Conservation (phyloP, 73 alveolate species). For the Symbiodinium natans region DNA sequence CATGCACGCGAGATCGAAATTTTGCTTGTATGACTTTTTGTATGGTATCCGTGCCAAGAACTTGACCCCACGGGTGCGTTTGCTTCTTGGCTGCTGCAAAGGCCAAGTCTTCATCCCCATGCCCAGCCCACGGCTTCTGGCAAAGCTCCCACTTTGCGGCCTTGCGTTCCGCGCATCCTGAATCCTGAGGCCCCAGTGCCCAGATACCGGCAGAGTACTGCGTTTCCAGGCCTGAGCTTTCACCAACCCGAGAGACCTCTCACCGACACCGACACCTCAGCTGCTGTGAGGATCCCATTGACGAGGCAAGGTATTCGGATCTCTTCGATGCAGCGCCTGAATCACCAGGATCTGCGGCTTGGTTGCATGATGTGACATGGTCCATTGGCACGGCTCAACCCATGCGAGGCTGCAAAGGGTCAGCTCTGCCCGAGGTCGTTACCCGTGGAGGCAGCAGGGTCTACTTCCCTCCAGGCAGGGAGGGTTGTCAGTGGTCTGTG, state of each 20-base stretch:
- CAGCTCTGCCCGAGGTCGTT: constrained; percentile 11
- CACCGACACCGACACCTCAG: no score
- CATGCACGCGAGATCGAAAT: no score
- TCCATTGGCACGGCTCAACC: no score
- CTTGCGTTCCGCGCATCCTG: no score
- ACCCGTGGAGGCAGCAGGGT: constrained; percentile 47
- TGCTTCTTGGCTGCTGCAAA: not conserved
- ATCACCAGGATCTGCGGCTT: not conserved
- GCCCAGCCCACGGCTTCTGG: not conserved
- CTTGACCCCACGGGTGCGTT: not conserved
- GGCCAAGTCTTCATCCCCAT: constrained; percentile 12
- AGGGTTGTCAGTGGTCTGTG: not conserved
- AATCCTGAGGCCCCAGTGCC: not conserved
- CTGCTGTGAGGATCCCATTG: not conserved
- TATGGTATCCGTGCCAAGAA: not conserved
- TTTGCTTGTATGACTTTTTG: no score
- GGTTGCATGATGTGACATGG: not conserved
- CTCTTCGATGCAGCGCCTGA: not conserved
- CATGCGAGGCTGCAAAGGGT: not conserved
- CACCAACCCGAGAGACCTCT: no score
- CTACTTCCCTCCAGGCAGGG: constrained; percentile 62
- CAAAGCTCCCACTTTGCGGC: no score
- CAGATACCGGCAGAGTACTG: not conserved
- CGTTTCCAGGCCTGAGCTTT: not conserved
- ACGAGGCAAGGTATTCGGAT: not conserved